Conservation (phyloP, 1,284 basidiomycete species). For the Ustilago tritici region DNA sequence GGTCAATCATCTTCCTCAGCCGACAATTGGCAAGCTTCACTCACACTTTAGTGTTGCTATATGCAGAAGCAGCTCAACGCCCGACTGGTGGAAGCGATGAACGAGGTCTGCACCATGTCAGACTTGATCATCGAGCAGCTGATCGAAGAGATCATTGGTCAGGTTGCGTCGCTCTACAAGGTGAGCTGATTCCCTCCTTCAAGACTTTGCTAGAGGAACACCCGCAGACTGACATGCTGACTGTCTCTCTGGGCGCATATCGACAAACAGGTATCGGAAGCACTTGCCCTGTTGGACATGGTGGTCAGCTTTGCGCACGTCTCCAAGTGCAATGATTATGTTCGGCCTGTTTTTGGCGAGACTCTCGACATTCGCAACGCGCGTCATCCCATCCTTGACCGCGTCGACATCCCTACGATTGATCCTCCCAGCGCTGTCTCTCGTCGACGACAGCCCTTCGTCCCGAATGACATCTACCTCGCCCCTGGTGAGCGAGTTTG, state of each 20-base stretch:
- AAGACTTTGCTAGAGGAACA: background rate
- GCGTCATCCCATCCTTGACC: conserved; percentile 76
- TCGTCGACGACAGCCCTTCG: conserved; percentile 25
- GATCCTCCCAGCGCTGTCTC: conserved; percentile 10
- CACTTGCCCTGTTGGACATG: conserved; percentile 58
- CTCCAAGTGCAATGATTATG: conserved; percentile 38
- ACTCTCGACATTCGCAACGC: conserved; percentile 66
- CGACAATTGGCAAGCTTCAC: background rate
- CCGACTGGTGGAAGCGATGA: conserved; percentile 83
- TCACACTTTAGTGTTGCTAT: too few species aligned
- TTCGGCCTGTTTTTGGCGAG: conserved; percentile 52
- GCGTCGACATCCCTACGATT: conserved; percentile 74
- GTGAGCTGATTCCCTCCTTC: conserved; percentile 12
- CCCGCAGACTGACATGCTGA: background rate
- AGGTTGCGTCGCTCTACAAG: conserved; percentile 54
- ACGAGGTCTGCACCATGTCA: conserved; percentile 84
- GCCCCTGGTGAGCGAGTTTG: conserved; percentile 24
- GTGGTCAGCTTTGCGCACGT: conserved; percentile 48
- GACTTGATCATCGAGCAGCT: conserved; percentile 70
- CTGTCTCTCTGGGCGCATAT: too few species aligned
- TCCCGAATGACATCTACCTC: conserved; percentile 53
- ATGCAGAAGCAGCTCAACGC: conserved; percentile 82
- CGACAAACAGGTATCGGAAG: conserved; percentile 54
- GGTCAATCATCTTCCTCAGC: background rate
- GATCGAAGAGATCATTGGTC: conserved; percentile 36